phyloP scores from a whole-genome alignment of 2,329 filamentous ascomycete species.

The Lachnellula suecica region DNA sequence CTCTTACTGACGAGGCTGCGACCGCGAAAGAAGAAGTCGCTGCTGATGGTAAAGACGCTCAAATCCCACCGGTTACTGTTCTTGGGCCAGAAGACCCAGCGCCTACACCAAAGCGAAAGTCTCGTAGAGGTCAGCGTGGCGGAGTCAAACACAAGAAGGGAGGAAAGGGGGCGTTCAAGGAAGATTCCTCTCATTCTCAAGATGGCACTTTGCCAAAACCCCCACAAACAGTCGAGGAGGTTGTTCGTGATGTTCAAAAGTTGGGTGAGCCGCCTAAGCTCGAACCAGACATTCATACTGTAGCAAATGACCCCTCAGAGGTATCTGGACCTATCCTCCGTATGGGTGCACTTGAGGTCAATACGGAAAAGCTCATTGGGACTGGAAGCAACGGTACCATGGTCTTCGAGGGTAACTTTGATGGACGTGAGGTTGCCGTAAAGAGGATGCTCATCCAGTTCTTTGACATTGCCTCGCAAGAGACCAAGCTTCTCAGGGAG shows the following conservation, averaged over 20 bases:
- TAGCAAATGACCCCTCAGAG: slow-evolving; percentile 57
- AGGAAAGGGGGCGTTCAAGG: slow-evolving; percentile 34
- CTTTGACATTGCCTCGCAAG: slow-evolving; percentile 91
- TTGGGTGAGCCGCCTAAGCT: slow-evolving; percentile 51
- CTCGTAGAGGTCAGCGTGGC: slow-evolving; percentile 69
- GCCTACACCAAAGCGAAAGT: slow-evolving; percentile 50
- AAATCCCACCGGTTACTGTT: neutral
- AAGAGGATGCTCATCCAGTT: slow-evolving; percentile 97
- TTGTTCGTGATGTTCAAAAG: slow-evolving; percentile 57
- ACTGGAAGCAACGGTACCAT: slow-evolving; percentile 96
- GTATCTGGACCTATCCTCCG: slow-evolving; percentile 58
- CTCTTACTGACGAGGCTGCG: slow-evolving; percentile 1
- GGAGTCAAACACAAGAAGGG: slow-evolving; percentile 65
- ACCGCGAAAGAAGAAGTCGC: neutral
- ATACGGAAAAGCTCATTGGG: slow-evolving; percentile 62
- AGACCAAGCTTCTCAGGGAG: slow-evolving; percentile 85
- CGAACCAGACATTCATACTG: slow-evolving; percentile 61
- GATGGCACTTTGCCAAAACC: slow-evolving; percentile 40
- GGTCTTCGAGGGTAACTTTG: slow-evolving; percentile 92
- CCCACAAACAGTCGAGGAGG: slow-evolving; percentile 55
- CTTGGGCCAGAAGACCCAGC: slow-evolving; percentile 22
- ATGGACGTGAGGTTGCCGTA: slow-evolving; percentile 88
- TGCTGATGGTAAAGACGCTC: neutral
- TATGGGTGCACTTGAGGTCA: slow-evolving; percentile 64
- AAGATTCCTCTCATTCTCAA: slow-evolving; percentile 19